Conservation (phyloP, 495 filamentous ascomycete species). For the Aspergillus heteromorphus region DNA sequence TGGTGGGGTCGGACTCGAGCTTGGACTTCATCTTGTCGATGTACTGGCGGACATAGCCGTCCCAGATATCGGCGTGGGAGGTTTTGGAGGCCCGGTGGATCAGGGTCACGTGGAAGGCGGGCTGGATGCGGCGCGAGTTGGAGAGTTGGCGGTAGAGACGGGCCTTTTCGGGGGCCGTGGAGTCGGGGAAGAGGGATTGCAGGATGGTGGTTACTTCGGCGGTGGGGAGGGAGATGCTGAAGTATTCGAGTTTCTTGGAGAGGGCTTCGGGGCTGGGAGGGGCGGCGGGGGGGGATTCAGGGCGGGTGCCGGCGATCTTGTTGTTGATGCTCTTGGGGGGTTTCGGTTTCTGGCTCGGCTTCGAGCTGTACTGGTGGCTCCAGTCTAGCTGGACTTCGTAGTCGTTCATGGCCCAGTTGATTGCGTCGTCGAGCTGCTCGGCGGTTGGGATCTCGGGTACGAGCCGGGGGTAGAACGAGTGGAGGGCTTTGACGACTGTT, state of each 20-base stretch:
- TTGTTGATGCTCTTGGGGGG: slow-evolving; percentile 33
- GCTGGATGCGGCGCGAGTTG: slow-evolving; percentile 66
- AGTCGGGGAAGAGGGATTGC: slow-evolving; percentile 56
- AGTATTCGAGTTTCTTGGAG: slow-evolving; percentile 70
- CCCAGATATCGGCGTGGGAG: slow-evolving; percentile 63
- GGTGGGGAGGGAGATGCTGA: slow-evolving; percentile 60
- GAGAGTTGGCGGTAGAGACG: slow-evolving; percentile 73
- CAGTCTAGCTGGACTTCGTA: slow-evolving; percentile 75
- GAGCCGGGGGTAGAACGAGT: slow-evolving; percentile 67
- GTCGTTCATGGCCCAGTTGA: slow-evolving; percentile 66
- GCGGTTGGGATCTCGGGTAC: slow-evolving; percentile 62
- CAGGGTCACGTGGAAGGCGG: slow-evolving; percentile 88
- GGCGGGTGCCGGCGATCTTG: slow-evolving; percentile 16
- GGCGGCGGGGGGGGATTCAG: slow-evolving; percentile 1
- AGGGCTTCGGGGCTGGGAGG: slow-evolving; percentile 19
- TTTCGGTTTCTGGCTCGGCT: slow-evolving; percentile 3
- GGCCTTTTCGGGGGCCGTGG: slow-evolving; percentile 37
- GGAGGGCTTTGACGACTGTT: slow-evolving; percentile 63
- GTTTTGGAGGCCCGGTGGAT: slow-evolving; percentile 67
- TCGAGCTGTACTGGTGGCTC: slow-evolving; percentile 34
- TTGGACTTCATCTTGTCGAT: slow-evolving; percentile 33
- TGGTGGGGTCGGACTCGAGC: slow-evolving; percentile 31
- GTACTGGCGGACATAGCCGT: slow-evolving; percentile 51
- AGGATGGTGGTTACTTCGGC: slow-evolving; percentile 55
- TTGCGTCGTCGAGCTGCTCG: slow-evolving; percentile 75